Base-by-base conservation (phyloP, 1,284 basidiomycete species). In the Uromyces viciae-fabae region DNA sequence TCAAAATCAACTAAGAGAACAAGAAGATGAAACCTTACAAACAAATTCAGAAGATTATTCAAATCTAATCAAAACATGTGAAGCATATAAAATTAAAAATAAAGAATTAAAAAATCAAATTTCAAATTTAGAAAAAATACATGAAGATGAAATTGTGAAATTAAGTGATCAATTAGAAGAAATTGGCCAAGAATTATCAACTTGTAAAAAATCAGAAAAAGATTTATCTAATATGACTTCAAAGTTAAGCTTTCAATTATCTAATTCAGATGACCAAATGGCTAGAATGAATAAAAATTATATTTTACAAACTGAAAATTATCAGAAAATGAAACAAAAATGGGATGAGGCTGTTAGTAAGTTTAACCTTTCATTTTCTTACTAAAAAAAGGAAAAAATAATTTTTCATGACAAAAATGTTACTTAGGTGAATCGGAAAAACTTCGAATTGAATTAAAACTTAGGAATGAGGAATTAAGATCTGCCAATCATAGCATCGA, bases 351-450 rank as follows among this genome's bases (percentile, higher is more conserved):
- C 62, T 14, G 38, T 60, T 71, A 56, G 76, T 79, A 22, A 58
- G 76, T 31, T 22, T 28, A 43, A 1, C 22, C 43, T 31, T 28
- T 36, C 11, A n/a, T n/a, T 66, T 15, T 38, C 4, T 66, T n/a
- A 8, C 19, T 66, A 8, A 15, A 42, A n/a, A n/a, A n/a, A 3
- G 5, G 11, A 4, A 28, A 22, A 3, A 9, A 56, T n/a, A n/a
- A 28, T n/a, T 22, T 60, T 4, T 31, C 56, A 60, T 31, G 15
- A 3, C 38, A 19, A 19, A n/a, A n/a, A n/a, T n/a, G n/a, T n/a
- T n/a, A n/a, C n/a, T n/a, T 36, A 80, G 77, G 56, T 33, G 77
- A 80, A 80, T 72, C 60, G n/a, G 77, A 64, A 38, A 80, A 80
- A 64, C 58, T 72, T 14, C 38, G 77, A 25, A 33, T 54, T 43